These are phyloP conservation scores for Metarhizium guizhouense DNA, from an alignment of 2,329 filamentous ascomycete species.

Conservation along the genomic window DNA sequence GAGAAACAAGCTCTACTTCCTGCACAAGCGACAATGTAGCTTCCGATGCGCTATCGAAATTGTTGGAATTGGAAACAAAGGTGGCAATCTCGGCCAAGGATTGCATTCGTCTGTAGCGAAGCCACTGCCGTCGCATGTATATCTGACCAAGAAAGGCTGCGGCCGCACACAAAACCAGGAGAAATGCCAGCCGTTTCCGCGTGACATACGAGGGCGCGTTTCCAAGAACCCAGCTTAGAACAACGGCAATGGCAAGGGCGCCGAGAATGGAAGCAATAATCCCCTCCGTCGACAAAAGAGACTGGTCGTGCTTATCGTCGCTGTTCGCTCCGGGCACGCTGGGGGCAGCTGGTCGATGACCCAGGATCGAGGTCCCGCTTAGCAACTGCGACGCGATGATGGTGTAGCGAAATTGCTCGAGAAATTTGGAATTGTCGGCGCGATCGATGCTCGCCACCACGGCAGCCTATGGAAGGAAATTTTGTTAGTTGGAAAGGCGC, in stretches of 20 bases:
- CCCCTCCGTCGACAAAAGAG: conserved; percentile 32
- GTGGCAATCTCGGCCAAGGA: conserved; percentile 59
- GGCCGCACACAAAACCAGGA: conserved; percentile 43
- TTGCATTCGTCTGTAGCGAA: conserved; percentile 68
- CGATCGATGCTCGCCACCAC: conserved; percentile 65
- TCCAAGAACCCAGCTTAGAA: conserved; percentile 61
- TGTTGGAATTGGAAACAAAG: conserved; percentile 67
- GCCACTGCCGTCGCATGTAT: conserved; percentile 70
- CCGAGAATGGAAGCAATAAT: conserved; percentile 37
- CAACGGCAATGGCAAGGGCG: conserved; percentile 58
- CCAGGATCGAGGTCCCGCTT: conserved; percentile 53
- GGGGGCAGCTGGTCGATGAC: conserved; percentile 19
- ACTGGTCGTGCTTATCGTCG: conserved; percentile 14
- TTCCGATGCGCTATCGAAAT: conserved; percentile 68
- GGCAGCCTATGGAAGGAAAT: conserved; percentile 40
- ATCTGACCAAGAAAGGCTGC: conserved; percentile 51
- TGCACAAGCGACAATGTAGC: conserved; percentile 77
- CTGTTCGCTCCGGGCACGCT: conserved; percentile 9
- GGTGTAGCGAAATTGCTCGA: conserved; percentile 88
- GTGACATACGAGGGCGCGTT: conserved; percentile 42
- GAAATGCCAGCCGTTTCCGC: conserved; percentile 43
- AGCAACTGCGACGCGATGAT: conserved; percentile 87
- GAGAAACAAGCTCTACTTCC: conserved; percentile 90
- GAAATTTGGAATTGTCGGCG: conserved; percentile 73
- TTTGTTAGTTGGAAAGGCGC: not conserved